Percentiles rank a stretch among this genome's conserved stretches.
These are phyloP conservation scores for Cyclaneusma minus DNA, from an alignment of 2,329 filamentous ascomycete genomes.

Conservation along the genomic window DNA sequence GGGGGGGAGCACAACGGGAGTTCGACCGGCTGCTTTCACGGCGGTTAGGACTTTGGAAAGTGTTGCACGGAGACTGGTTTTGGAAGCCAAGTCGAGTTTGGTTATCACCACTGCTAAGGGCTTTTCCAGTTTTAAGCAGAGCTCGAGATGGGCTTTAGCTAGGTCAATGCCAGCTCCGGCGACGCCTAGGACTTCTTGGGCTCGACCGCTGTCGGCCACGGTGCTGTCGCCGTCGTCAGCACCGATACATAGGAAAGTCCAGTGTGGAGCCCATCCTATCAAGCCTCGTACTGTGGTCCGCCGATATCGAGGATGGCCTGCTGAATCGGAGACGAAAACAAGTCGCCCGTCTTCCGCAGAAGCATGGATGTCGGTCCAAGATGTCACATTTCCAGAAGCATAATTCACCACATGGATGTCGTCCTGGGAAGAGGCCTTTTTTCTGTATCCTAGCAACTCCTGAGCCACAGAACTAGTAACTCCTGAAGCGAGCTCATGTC, in stretches of 20 bases:
- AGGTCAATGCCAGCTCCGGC: slow-evolving; percentile 48
- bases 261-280: slow-evolving; percentile 93
- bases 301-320: slow-evolving; percentile 77
- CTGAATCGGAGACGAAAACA: slow-evolving; percentile 82
- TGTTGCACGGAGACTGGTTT: slow-evolving; percentile 49
- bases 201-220: slow-evolving; percentile 14
- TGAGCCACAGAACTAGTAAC: slow-evolving; percentile 91
- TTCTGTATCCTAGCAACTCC: slow-evolving; percentile 75
- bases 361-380: slow-evolving; percentile 89
- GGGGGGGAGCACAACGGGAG: slow-evolving; percentile 56
- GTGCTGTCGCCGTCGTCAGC: slow-evolving; percentile 51
- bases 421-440: slow-evolving; percentile 17
- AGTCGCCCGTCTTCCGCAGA: slow-evolving; percentile 58
- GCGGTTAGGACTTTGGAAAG: slow-evolving; percentile 60
- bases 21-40: slow-evolving; percentile 60
- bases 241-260: slow-evolving; percentile 76
- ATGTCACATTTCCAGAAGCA: slow-evolving; percentile 69
- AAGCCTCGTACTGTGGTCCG: slow-evolving; percentile 79
- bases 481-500: slow-evolving; percentile 82
- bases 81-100: slow-evolving; percentile 78
- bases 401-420: slow-evolving; percentile 56
- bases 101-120: slow-evolving; percentile 76
- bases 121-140: slow-evolving; percentile 68
- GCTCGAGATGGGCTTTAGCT: slow-evolving; percentile 63
- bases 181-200: slow-evolving; percentile 34